These are phyloP conservation scores for Cavenderia fasciculata DNA, from an alignment of 78 protist species.

Conservation along the genomic window DNA sequence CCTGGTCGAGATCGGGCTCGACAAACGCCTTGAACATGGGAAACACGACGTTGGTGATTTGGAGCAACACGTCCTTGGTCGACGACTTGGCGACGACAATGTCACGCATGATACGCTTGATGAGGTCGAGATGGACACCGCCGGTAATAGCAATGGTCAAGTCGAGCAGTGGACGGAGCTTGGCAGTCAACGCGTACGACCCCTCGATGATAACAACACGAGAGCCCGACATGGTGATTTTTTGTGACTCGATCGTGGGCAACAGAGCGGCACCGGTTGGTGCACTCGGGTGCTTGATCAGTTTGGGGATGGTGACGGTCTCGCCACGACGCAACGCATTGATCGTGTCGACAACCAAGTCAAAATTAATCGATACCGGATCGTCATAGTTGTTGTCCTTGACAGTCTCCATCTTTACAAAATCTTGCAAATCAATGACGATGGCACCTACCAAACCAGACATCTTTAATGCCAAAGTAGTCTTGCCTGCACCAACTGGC, in stretches of 20 bases:
- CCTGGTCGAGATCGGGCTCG: slow-evolving; percentile 77
- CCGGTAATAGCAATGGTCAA: slow-evolving; percentile 79
- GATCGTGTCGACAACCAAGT: slow-evolving; percentile 36
- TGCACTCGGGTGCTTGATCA: no score
- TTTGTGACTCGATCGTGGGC: no score
- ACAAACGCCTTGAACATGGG: slow-evolving; percentile 87
- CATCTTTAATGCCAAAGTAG: slow-evolving; percentile 58
- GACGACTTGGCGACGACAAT: slow-evolving; percentile 46
- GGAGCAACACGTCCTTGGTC: slow-evolving; percentile 72
- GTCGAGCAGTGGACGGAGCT: slow-evolving; percentile 54
- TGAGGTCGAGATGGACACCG: slow-evolving; percentile 84
- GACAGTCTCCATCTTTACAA: slow-evolving; percentile 47
- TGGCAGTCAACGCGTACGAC: slow-evolving; percentile 62
- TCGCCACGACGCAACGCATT: no score
- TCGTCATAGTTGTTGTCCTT: slow-evolving; percentile 85
- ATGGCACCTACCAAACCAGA: slow-evolving; percentile 54
- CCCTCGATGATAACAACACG: slow-evolving; percentile 82
- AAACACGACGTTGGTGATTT: slow-evolving; percentile 82
- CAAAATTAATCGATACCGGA: slow-evolving; percentile 63
- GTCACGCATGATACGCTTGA: slow-evolving; percentile 83
- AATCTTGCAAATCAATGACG: slow-evolving; percentile 74
- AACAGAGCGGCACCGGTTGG: no score
- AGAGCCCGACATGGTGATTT: no score
- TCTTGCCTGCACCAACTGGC: slow-evolving; percentile 83
- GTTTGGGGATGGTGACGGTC: no score